Evolutionary conservation across 192 early-diverging fungal species (phyloP).

Genomic region (Paraglomus brasilianum): DNA sequence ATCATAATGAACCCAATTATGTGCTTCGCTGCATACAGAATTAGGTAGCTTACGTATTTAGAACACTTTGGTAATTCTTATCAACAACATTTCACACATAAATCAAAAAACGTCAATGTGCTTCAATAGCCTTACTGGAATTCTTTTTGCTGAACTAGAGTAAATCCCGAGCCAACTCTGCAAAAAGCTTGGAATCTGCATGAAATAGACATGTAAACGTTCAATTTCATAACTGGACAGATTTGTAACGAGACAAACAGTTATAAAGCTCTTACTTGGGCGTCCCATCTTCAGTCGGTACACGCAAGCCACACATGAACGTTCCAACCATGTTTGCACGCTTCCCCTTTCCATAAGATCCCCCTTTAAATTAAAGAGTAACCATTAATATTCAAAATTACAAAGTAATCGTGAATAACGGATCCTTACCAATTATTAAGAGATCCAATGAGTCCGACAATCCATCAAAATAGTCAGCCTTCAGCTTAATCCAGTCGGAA

Average conservation of each 20-base stretch:
- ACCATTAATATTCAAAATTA: constrained; percentile 3
- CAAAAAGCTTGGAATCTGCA: constrained; percentile 57
- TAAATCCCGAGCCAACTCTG: constrained; percentile 71
- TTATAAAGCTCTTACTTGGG: not conserved
- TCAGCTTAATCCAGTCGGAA: constrained; percentile 73
- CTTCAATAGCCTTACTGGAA: constrained; percentile 49
- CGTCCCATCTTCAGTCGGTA: constrained; percentile 30
- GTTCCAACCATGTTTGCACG: constrained; percentile 53
- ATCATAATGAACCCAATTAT: constrained; percentile 42
- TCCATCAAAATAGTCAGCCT: constrained; percentile 73
- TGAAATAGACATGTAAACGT: constrained; percentile 18
- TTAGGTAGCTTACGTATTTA: not conserved
- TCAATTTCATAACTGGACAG: constrained; percentile 35
- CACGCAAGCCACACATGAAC: constrained; percentile 60
- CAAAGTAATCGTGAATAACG: not conserved
- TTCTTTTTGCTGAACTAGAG: constrained; percentile 55
- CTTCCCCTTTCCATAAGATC: constrained; percentile 59
- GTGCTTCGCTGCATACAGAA: constrained; percentile 37
- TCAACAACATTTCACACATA: no score
- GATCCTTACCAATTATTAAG: constrained; percentile 61
- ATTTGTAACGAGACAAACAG: constrained; percentile 22
- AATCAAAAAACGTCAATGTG: constrained; percentile 31
- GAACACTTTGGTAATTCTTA: not conserved
- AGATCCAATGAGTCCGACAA: constrained; percentile 73
- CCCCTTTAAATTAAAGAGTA: constrained; percentile 34